A percentile compares a stretch with the other conserved stretches of the same genome.
phyloP scores from a whole-genome alignment of 1,284 basidiomycete species.

The Leccinum ponderosum region DNA sequence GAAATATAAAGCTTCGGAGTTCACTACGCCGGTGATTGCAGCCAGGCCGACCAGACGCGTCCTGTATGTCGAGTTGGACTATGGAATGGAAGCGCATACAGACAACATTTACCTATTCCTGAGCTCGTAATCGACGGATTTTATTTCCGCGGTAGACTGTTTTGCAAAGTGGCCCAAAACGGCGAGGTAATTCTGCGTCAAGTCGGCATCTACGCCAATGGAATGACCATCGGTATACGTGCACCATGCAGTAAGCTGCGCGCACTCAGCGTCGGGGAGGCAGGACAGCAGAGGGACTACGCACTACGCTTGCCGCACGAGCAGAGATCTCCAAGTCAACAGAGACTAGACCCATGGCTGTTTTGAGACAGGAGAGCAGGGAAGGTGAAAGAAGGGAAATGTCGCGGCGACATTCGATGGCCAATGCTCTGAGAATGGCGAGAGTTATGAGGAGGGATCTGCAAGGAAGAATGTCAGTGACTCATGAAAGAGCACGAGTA shows the following conservation, averaged over 20 bases:
- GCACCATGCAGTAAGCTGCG: slow-evolving; percentile 88
- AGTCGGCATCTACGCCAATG: slow-evolving; percentile 72
- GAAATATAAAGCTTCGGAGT: slow-evolving; percentile 84
- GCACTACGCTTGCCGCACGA: slow-evolving; percentile 79
- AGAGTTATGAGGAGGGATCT: slow-evolving; percentile 88
- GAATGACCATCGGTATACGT: slow-evolving; percentile 86
- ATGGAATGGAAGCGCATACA: neutral
- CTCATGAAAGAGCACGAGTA: neutral
- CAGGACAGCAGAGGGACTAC: slow-evolving; percentile 31
- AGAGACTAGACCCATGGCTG: slow-evolving; percentile 62
- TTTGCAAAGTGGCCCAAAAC: slow-evolving; percentile 69
- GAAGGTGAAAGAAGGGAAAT: slow-evolving; percentile 80
- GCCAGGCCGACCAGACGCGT: slow-evolving; percentile 86
- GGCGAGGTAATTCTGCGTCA: slow-evolving; percentile 73
- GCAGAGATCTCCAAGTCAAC: slow-evolving; percentile 85
- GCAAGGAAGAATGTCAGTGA: slow-evolving; percentile 2
- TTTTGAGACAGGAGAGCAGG: slow-evolving; percentile 74
- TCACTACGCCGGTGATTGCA: slow-evolving; percentile 80
- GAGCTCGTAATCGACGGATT: slow-evolving; percentile 59
- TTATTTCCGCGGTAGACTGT: slow-evolving; percentile 52
- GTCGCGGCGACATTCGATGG: slow-evolving; percentile 89
- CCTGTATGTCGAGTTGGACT: slow-evolving; percentile 39
- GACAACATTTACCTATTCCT: slow-evolving; percentile 57
- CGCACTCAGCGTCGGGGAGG: neutral
- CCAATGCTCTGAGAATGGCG: slow-evolving; percentile 80